A percentile compares a stretch with the other conserved stretches of the same genome.
Evolutionary conservation across 768 basidiomycete species (phyloP).

Genomic region (Trametes cubensis): DNA sequence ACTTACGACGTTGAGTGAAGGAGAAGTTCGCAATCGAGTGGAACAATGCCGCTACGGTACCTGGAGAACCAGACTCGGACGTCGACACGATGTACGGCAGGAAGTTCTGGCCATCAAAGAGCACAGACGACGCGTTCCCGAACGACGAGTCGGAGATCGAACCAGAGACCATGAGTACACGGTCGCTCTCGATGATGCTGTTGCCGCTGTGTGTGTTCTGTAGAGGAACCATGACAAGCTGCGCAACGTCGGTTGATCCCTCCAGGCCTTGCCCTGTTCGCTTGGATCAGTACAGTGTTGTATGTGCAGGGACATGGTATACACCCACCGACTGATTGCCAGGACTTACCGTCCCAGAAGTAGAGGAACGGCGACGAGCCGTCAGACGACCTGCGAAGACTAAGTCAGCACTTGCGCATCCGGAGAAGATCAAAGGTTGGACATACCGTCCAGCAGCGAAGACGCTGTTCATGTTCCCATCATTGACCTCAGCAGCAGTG

Average conservation of each 20-base stretch:
- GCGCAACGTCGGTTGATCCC: slow-evolving; percentile 67
- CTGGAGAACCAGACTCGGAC: slow-evolving; percentile 64
- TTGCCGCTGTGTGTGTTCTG: slow-evolving; percentile 72
- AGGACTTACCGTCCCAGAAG: slow-evolving; percentile 83
- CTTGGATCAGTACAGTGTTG: background rate
- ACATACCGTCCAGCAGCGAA: slow-evolving; percentile 88
- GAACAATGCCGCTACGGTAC: slow-evolving; percentile 78
- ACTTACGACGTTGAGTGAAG: slow-evolving; percentile 71
- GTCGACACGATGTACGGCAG: slow-evolving; percentile 82
- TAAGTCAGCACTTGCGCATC: background rate
- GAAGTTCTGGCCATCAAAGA: slow-evolving; percentile 84
- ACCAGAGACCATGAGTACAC: slow-evolving; percentile 90
- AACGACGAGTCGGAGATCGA: slow-evolving; percentile 64
- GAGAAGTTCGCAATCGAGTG: slow-evolving; percentile 78
- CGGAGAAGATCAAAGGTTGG: slow-evolving; percentile 10
- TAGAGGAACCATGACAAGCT: slow-evolving; percentile 89
- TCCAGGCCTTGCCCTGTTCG: slow-evolving; percentile 57
- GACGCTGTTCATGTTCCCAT: slow-evolving; percentile 77
- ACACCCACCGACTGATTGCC: slow-evolving; percentile 65
- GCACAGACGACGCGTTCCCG: slow-evolving; percentile 80
- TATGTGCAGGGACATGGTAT: background rate
- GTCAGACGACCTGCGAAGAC: slow-evolving; percentile 49
- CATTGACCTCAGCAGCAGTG: slow-evolving; percentile 84
- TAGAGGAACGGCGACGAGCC: slow-evolving; percentile 70
- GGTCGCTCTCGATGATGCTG: slow-evolving; percentile 76